Base-by-base conservation (phyloP, 768 basidiomycete genomes). In the Scleroderma citrinum region DNA sequence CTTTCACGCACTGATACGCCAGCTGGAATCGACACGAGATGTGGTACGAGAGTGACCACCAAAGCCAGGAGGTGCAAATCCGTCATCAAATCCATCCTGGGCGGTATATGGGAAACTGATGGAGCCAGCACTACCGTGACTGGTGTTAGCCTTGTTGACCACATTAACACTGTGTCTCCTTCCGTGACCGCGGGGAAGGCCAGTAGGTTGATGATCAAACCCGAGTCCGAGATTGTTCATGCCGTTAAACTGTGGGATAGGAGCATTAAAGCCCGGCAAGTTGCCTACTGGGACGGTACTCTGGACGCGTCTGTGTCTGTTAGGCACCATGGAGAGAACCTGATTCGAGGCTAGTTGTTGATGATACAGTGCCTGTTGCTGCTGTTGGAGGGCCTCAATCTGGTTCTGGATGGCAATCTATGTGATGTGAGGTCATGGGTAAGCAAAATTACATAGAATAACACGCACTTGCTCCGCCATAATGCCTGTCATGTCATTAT, bases 131-230 rank as follows among this genome's bases (percentile, higher is more conserved):
- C 67, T 68, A 17, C 54, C 67, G 58, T 82, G 82, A 44, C 73
- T 69, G 19, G 49, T 16, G 40, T 63, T 65, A 14, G 80, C 61
- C 65, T 92, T 92, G 66, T 88, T 90, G 52, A 92, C 81, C 30
- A 94, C 90, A 59, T 93, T 94, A 54, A 94, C 92, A 55, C 90
- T 92, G 66, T 93, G 90, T 49, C 92, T 75, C 39, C 92, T 78
- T 34, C 89, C 92, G 63, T 95, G 92, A 21, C 88, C 88, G 51
- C 88, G 82, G 43, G 87, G 86, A 41, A 88, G 68, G 37, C 79
- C 79, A 56, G 79, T 74, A 35, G 77, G 65, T 58, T n/a, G n/a
- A n/a, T 85, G 84, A 12, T 87, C 87, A 34, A 85, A 69, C 31
- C 77, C 81, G 35, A 86, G 55, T n/a, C 70, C 64, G 14, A 83